Conservation (phyloP, 225 moss, liverwort and hornwort genomes). For the Bryum argenteum region DNA sequence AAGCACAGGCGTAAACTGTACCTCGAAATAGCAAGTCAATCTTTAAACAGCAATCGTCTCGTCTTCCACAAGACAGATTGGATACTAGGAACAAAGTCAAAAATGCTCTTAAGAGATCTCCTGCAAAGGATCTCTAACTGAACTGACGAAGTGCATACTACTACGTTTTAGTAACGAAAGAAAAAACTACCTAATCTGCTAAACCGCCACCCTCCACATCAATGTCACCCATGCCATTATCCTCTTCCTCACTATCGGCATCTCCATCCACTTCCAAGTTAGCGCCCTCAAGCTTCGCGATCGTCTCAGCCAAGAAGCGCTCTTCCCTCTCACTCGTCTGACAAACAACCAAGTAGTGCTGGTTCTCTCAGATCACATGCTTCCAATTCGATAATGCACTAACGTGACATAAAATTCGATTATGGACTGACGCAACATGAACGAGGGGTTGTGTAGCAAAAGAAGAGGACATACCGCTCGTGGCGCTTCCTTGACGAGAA, state of each 20-base stretch:
- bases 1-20: conserved; percentile 17
- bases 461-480: conserved; percentile 65
- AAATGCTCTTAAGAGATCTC: conserved; percentile 43
- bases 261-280: conserved; percentile 95
- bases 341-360: conserved; percentile 6
- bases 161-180: conserved; percentile 31
- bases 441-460: background rate
- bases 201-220: conserved; percentile 75
- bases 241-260: conserved; percentile 78
- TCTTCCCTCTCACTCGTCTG: conserved; percentile 99
- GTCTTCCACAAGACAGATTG: conserved; percentile 35
- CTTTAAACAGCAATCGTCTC: conserved; percentile 28
- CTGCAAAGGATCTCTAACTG: conserved; percentile 26
- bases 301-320: conserved; percentile 85
- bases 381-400: background rate
- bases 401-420: background rate
- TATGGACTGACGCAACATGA: background rate
- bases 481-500: conserved; percentile 84
- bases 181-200: conserved; percentile 44
- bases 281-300: conserved; percentile 79
- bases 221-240: conserved; percentile 86
- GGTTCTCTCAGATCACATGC: background rate
- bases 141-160: conserved; percentile 22
- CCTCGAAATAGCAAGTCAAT: conserved; percentile 16
- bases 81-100: conserved; percentile 46